Base-by-base conservation (phyloP, 225 moss, liverwort and hornwort species). In the Physcomitrellopsis africana region DNA sequence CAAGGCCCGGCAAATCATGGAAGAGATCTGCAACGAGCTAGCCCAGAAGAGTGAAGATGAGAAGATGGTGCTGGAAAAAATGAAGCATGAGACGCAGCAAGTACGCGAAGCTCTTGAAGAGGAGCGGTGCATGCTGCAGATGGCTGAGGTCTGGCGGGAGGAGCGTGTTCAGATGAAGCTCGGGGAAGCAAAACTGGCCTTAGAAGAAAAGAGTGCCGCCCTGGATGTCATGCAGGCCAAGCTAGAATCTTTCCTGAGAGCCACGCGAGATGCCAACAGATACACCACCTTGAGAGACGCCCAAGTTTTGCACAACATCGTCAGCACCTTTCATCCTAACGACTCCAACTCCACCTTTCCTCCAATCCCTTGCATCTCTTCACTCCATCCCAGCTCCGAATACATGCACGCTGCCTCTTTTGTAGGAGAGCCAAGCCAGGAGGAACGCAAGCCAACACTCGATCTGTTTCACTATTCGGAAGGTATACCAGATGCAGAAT, bases 81-180 rank as follows among this genome's bases (percentile, higher is more conserved):
- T 90, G 74, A 96, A 92, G 82, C 90, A 87, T 61, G 87, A 86
- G 77, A 80, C 86, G 23, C 82, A 89, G 18, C 91, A 83, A 73
- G 84, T 82, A 63, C 70, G 89, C 41, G 89, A 87, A 53, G 87
- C 83, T 56, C 72, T 97, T 18, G 96, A 97, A 76, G 92, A 94
- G 70, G 96, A 97, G 78, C 85, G 94, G 29, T 81, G 78, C 76
- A 94, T 94, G 94, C 75, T 97, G 64, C 94, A 97, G 83, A 76
- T 87, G 57, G 96, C 96, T 9, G 92, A 97, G 82, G 91, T 87
- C 29, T 92, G 87, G 89, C 81, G 94, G 62, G 96, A 97, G 80
- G 96, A 96, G 74, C 85, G 96, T 54, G 94, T 96, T 11, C 94
- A 92, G 74, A 94, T 96, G 96, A 96, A 96, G 77, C 86, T 96